phyloP scores from a whole-genome alignment of 2,329 filamentous ascomycete genomes.

The Aspergillus oerlinghausenensis region DNA sequence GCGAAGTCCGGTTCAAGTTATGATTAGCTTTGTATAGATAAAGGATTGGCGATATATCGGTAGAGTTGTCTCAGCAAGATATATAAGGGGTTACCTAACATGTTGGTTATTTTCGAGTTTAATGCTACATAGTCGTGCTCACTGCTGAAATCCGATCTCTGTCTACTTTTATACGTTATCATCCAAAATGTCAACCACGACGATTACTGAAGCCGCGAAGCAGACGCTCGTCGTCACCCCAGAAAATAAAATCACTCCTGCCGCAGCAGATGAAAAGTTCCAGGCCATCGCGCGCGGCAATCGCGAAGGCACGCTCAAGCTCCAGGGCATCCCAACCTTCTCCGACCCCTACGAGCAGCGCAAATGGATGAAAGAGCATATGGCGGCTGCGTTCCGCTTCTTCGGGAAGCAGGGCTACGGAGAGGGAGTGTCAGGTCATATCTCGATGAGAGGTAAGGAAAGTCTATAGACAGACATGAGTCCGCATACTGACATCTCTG shows the following conservation, averaged over 20 bases:
- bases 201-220: constrained; percentile 5
- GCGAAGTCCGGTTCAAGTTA: background rate
- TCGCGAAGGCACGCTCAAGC: constrained; percentile 32
- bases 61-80: background rate
- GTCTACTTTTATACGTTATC: background rate
- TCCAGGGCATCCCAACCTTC: constrained; percentile 37
- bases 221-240: constrained; percentile 10
- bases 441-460: constrained; percentile 33
- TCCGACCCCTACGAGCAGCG: constrained; percentile 42
- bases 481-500: background rate
- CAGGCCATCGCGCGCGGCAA: constrained; percentile 34
- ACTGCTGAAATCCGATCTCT: background rate
- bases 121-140: background rate
- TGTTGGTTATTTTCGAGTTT: background rate
- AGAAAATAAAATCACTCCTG: constrained; percentile 14
- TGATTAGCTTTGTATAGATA: background rate
- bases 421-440: constrained; percentile 41
- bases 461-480: background rate
- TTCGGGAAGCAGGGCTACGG: constrained; percentile 39
- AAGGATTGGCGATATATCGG: no score
- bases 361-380: constrained; percentile 50
- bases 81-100: background rate
- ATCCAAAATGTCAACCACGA: constrained; percentile 8
- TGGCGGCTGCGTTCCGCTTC: constrained; percentile 39
- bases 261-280: constrained; percentile 26